Conservation (phyloP, 108 stramenopile species). For the Cyclotella cryptica region DNA sequence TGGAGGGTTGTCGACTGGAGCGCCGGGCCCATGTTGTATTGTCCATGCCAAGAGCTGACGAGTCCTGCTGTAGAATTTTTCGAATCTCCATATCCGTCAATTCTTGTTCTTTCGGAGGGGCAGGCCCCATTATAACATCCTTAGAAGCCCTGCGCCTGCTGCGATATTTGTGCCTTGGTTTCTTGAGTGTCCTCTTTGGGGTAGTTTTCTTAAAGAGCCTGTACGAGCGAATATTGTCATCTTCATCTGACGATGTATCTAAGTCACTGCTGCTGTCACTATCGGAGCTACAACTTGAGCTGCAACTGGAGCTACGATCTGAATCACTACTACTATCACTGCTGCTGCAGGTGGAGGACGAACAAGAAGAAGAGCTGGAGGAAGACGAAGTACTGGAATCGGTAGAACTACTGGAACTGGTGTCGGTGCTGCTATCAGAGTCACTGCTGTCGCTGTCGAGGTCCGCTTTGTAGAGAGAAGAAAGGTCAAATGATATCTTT, state of each 20-base stretch:
- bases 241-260: slow-evolving; percentile 39
- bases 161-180: slow-evolving; percentile 18
- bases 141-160: slow-evolving; percentile 41
- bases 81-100: slow-evolving; percentile 45
- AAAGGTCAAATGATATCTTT: slow-evolving; percentile 24
- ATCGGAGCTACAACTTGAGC: not conserved
- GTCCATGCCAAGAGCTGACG: slow-evolving; percentile 34
- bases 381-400: slow-evolving; percentile 26
- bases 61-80: slow-evolving; percentile 51
- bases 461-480: slow-evolving; percentile 2
- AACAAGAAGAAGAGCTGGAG: slow-evolving; percentile 5
- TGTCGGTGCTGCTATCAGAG: slow-evolving; percentile 26
- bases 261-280: slow-evolving; percentile 32
- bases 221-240: slow-evolving; percentile 5
- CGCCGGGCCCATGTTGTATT: slow-evolving; percentile 77
- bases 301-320: slow-evolving; percentile 6
- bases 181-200: slow-evolving; percentile 28
- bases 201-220: slow-evolving; percentile 5
- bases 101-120: slow-evolving; percentile 45
- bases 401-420: slow-evolving; percentile 22
- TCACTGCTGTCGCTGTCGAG: slow-evolving; percentile 24
- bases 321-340: slow-evolving; percentile 13
- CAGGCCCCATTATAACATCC: slow-evolving; percentile 41
- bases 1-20: slow-evolving; percentile 81
- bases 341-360: slow-evolving; percentile 2